Evolutionary conservation across 441 rosid genomes (phyloP).

Genomic region (Euphorbia corollata): DNA sequence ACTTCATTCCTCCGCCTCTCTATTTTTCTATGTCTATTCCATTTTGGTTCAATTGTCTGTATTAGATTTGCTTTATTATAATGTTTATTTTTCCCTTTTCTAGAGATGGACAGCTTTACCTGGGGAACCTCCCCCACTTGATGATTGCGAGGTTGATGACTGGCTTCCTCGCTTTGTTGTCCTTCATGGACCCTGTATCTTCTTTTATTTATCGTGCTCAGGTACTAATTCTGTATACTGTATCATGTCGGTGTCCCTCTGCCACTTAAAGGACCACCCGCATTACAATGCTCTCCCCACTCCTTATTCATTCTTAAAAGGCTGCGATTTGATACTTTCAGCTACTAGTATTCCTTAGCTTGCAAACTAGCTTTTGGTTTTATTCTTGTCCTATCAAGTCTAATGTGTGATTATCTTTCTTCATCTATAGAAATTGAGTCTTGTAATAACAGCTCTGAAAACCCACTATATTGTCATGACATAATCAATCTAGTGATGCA

Average conservation of each 20-base stretch:
- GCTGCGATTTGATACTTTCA: neutral
- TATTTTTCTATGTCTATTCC: constrained; percentile 12
- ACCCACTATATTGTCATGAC: neutral
- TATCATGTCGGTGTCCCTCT: neutral
- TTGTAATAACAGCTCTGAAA: neutral
- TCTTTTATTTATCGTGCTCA: constrained; percentile 68
- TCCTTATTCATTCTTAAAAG: neutral
- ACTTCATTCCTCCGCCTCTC: constrained; percentile 20
- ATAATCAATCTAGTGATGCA: neutral
- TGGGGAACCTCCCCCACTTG: constrained; percentile 85
- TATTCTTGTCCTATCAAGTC: neutral
- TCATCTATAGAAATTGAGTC: neutral
- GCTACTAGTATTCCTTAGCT: neutral
- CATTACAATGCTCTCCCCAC: neutral
- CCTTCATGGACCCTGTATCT: constrained; percentile 80
- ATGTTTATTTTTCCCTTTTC: neutral
- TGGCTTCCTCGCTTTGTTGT: constrained; percentile 96
- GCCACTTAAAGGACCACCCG: too few species aligned
- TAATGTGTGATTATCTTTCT: neutral
- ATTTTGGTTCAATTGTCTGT: constrained; percentile 16
- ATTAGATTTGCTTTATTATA: neutral
- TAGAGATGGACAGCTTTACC: constrained; percentile 95
- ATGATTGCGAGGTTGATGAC: constrained; percentile 85
- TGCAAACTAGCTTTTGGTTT: too few species aligned
- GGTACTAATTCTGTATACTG: constrained; percentile 32